Base-by-base conservation (phyloP, 208 protist species). In the Pavlovales sp. region DNA sequence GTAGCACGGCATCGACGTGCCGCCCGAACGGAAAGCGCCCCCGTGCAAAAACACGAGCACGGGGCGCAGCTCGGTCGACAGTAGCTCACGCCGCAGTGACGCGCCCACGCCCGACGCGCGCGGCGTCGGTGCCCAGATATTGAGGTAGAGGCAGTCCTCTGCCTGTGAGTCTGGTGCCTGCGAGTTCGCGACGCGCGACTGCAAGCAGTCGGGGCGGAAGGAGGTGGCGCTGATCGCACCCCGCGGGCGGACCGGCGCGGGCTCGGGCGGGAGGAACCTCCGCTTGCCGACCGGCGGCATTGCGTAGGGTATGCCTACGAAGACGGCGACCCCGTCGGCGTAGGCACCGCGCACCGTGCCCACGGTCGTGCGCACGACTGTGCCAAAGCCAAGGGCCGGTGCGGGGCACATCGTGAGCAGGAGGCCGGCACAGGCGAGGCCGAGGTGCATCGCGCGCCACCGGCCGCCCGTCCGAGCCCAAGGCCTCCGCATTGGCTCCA, bases 141-240 rank as follows among this genome's bases (percentile, higher is more conserved):
- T 84, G 79, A 84, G 79, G n/a, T 42, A 71, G 32, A 84, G 44
- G 44, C 79, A 84, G 37, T 84, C 79, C 44, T 84, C 79, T 1
- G 26, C 4, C 40, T 57, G 44, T 20, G 26, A 7, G 44, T 22
- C 46, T 1, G 7, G 42, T 4, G 7, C 14, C 14, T 37, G 10
- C 79, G 42, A 5, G 79, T 42, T 41, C 32, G 11, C 20, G 32
- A 14, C 44, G 14, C 28, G n/a, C 11, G 40, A 2, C 79, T 84
- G 79, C 34, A 71, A 8, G n/a, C 79, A 84, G n/a, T 18, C 36
- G 34, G 1, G 30, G 34, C 79, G 5, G 44, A 37, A 71, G 30
- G 5, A 20, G n/a, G 44, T 66, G 30, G 42, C 79, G 79, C 71
- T 30, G 42, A 22, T 0, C 26, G 36, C 14, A 26, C 42, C 40